Evolutionary conservation across 768 basidiomycete genomes (phyloP), one percentile per base, ranked within the genome.

Genomic region (Amylocystis lapponica): DNA sequence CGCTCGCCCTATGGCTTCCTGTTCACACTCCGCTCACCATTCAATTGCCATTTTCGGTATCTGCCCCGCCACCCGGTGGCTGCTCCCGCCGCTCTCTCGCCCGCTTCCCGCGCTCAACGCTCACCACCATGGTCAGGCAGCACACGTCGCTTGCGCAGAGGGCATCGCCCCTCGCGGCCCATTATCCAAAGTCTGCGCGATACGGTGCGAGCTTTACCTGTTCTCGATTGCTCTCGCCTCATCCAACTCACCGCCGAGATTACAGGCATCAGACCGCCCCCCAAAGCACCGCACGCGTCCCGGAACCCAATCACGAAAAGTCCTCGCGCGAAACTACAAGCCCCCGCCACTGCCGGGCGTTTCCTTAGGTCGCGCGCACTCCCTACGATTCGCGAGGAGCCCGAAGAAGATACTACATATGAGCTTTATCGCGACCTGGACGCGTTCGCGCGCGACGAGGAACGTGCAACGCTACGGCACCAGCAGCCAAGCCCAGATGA

Each of bases 351-450:
- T 43, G 51, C 49, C 14, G 48, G 33, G 27, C 52, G 52, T 27
- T 49, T 43, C 36, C 49, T 54, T 2, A 26, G 43, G 16, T 27
- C 37, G 11, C 45, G 45, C 23, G 40, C 16, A 17, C 47, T 54
- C 8, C 8, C 49, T 9, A 45, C 52, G 10, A 54, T 54, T 31
- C 45, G 25, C 23, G 53, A 54, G 22, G 46, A 54, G 27, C 48
- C 48, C 10, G 47, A 46, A 21, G 52, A 50, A 22, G 36, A 27
- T 32, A 20, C 9, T 3, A 6, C 4, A 6, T 17, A 17, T n/a
- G 43, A 45, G 8, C 29, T 34, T 5, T 25, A 30, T 22, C 44
- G 44, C 26, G 36, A 39, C 13, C 27, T 45, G 19, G 43, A 54
- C 22, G 27, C 49, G 16, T 42, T 36, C 29, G 46, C 27, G n/a